Evolutionary conservation across 106 monocot genomes (phyloP).

Genomic region (Phalaenopsis equestris): DNA sequence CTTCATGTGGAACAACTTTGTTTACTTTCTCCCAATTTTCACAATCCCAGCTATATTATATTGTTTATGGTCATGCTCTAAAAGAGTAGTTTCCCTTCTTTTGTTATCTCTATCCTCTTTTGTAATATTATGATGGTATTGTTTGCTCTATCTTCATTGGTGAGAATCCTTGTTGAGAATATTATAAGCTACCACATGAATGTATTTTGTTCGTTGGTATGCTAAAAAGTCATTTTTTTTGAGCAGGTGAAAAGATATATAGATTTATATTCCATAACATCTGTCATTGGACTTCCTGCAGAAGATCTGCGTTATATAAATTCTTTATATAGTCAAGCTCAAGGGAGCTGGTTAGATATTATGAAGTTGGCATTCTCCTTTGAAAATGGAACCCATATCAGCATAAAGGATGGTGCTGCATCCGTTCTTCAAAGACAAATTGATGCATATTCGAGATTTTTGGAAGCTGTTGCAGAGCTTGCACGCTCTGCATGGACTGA

Average conservation of each 20-base stretch:
- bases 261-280: slow-evolving; percentile 76
- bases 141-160: too few relatives aligned
- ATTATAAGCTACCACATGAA: not conserved
- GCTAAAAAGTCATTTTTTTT: not conserved
- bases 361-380: slow-evolving; percentile 13
- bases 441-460: slow-evolving; percentile 71
- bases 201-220: not conserved
- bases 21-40: too few relatives aligned
- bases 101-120: too few relatives aligned
- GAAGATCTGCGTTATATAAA: slow-evolving; percentile 54
- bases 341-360: slow-evolving; percentile 41
- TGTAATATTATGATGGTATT: too few relatives aligned
- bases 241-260: slow-evolving; percentile 90
- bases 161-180: too few relatives aligned
- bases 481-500: slow-evolving; percentile 96
- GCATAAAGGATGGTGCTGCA: slow-evolving; percentile 7
- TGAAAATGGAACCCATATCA: slow-evolving; percentile 8
- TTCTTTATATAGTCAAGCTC: slow-evolving; percentile 46
- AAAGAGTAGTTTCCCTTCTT: too few relatives aligned
- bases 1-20: too few relatives aligned
- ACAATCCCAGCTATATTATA: too few relatives aligned
- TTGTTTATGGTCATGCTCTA: too few relatives aligned
- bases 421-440: slow-evolving; percentile 45
- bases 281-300: slow-evolving; percentile 76
- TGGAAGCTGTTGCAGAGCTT: slow-evolving; percentile 74